Conservation (phyloP, 139 green algal species). For the Parachlorella kessleri region DNA sequence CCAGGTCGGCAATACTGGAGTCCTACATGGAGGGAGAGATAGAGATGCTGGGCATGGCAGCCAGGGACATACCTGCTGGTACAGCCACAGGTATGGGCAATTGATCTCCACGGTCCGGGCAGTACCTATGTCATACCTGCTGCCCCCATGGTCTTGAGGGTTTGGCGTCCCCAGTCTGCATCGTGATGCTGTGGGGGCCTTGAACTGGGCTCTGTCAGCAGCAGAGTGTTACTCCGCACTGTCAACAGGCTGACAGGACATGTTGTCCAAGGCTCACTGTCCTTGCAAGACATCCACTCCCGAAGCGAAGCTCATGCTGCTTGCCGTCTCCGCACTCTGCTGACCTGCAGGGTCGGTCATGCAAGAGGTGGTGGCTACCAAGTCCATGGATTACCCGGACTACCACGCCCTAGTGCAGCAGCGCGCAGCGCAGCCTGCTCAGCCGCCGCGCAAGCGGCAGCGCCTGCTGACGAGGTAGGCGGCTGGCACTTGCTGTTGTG, state of each 20-base stretch:
- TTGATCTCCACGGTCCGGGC: too few species aligned
- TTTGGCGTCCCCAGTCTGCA: too few species aligned
- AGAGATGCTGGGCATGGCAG: constrained; percentile 37
- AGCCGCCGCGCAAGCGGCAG: background rate
- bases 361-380: background rate
- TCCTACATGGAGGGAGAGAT: constrained; percentile 42
- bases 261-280: background rate
- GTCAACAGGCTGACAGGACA: background rate
- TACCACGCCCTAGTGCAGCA: constrained; percentile 31
- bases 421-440: background rate
- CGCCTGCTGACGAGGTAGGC: background rate
- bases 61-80: constrained; percentile 39
- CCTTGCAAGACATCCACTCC: background rate
- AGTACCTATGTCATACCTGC: too few species aligned
- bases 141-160: too few species aligned
- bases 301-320: too few species aligned
- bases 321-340: too few species aligned
- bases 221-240: too few species aligned
- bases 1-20: constrained; percentile 8
- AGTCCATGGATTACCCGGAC: constrained; percentile 7
- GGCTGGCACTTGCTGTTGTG: too few species aligned
- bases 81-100: constrained; percentile 15
- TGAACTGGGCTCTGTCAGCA: too few species aligned
- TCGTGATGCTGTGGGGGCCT: too few species aligned
- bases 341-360: background rate